These are phyloP conservation scores for Taphrina deformans DNA, from an alignment of 1,139 yeast genomes.

Conservation along the genomic window DNA sequence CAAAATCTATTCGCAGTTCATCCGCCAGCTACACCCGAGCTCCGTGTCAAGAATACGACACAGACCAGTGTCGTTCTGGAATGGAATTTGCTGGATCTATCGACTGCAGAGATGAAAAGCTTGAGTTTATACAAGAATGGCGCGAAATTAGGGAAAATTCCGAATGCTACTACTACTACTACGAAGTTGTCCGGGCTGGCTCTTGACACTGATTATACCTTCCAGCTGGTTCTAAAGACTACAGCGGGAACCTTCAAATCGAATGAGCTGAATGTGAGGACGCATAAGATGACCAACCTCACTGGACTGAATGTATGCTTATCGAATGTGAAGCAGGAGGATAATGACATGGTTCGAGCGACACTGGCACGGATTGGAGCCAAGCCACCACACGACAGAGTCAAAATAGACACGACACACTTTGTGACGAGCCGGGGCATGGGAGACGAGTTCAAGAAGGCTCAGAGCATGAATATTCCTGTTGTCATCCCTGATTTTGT, in stretches of 20 bases:
- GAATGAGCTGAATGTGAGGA: slow-evolving; percentile 65
- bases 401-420: slow-evolving; percentile 90
- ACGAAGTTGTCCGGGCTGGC: slow-evolving; percentile 91
- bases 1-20: slow-evolving; percentile 68
- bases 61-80: slow-evolving; percentile 93
- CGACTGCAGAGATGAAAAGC: slow-evolving; percentile 77
- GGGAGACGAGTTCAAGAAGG: slow-evolving; percentile 68
- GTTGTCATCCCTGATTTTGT: slow-evolving; percentile 96
- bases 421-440: slow-evolving; percentile 75
- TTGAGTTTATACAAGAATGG: slow-evolving; percentile 78
- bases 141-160: slow-evolving; percentile 76
- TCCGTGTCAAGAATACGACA: slow-evolving; percentile 73
- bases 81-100: slow-evolving; percentile 85
- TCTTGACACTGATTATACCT: slow-evolving; percentile 76
- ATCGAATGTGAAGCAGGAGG: slow-evolving; percentile 72
- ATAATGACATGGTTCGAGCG: slow-evolving; percentile 61
- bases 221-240: slow-evolving; percentile 78
- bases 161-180: slow-evolving; percentile 78
- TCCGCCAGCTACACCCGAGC: slow-evolving; percentile 71
- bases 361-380: slow-evolving; percentile 79
- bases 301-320: slow-evolving; percentile 89
- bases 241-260: slow-evolving; percentile 83
- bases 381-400: slow-evolving; percentile 67
- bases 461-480: slow-evolving; percentile 85
- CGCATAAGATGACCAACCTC: slow-evolving; percentile 95